Conservation (phyloP, 2,329 filamentous ascomycete genomes). For the Calycina herbarum region DNA sequence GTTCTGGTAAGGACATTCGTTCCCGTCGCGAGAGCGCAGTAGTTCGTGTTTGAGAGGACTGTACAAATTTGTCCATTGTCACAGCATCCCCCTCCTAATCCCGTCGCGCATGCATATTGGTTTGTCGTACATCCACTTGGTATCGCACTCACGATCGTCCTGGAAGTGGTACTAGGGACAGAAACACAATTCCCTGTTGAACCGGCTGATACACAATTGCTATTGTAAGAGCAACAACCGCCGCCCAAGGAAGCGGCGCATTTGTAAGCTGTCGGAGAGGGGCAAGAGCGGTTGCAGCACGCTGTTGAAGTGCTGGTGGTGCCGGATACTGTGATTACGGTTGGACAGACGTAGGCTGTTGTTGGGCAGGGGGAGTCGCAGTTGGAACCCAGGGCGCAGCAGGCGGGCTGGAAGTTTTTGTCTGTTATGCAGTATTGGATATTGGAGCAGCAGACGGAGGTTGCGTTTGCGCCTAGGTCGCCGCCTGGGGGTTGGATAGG, state of each 20-base stretch:
- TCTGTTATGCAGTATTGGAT: constrained; percentile 48
- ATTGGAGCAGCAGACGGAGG: constrained; percentile 44
- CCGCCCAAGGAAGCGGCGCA: constrained; percentile 39
- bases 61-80: constrained; percentile 46
- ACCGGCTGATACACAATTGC: constrained; percentile 40
- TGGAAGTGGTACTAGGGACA: constrained; percentile 26
- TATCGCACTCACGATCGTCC: constrained; percentile 38
- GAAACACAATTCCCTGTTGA: constrained; percentile 40
- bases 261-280: constrained; percentile 32
- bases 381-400: constrained; percentile 45
- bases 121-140: constrained; percentile 47
- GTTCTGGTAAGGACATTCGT: constrained; percentile 34
- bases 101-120: constrained; percentile 45
- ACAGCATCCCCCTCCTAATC: constrained; percentile 53
- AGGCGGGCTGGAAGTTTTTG: constrained; percentile 37
- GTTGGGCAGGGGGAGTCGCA: constrained; percentile 46
- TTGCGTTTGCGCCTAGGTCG: neutral
- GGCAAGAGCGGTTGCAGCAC: constrained; percentile 40
- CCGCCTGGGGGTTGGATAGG: neutral
- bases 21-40: constrained; percentile 43
- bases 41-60: constrained; percentile 39
- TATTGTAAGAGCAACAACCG: constrained; percentile 49
- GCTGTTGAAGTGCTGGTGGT: constrained; percentile 22
- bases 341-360: constrained; percentile 35
- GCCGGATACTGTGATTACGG: constrained; percentile 30